Conservation (phyloP, 495 filamentous ascomycete genomes). For the Neurospora sp. region DNA sequence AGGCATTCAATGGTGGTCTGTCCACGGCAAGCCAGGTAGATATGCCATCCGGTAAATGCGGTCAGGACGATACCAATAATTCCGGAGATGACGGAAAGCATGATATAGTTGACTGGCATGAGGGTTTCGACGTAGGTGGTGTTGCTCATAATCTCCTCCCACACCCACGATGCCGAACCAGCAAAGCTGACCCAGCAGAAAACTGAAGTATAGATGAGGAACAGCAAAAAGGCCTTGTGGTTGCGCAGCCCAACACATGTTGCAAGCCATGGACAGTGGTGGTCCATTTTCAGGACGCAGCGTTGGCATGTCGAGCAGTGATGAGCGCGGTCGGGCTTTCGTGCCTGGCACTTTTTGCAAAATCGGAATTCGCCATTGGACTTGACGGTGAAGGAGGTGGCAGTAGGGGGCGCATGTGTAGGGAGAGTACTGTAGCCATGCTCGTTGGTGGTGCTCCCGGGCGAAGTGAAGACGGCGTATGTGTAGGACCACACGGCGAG, state of each 20-base stretch:
- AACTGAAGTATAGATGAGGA: constrained; percentile 80
- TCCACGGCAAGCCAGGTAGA: constrained; percentile 64
- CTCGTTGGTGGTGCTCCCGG: constrained; percentile 53
- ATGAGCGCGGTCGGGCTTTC: constrained; percentile 91
- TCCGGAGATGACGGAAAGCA: constrained; percentile 74
- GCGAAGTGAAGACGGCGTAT: constrained; percentile 81
- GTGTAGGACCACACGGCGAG: constrained; percentile 83
- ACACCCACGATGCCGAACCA: constrained; percentile 67
- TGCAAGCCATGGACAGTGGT: constrained; percentile 97
- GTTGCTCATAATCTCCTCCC: constrained; percentile 64
- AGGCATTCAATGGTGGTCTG: constrained; percentile 92
- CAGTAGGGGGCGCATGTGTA: constrained; percentile 36
- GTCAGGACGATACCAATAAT: constrained; percentile 83
- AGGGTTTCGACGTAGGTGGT: constrained; percentile 50
- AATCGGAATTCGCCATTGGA: constrained; percentile 74
- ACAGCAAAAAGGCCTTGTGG: constrained; percentile 91
- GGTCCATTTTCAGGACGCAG: constrained; percentile 98
- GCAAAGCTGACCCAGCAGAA: constrained; percentile 78
- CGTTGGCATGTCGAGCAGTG: constrained; percentile 89
- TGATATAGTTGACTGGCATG: constrained; percentile 82
- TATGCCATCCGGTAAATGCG: constrained; percentile 90
- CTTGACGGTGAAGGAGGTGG: constrained; percentile 80
- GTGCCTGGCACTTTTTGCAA: constrained; percentile 93
- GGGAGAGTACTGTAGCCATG: constrained; percentile 43
- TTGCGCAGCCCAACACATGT: constrained; percentile 90